Percentiles rank a stretch among this genome's conserved stretches.
Conservation (phyloP, 805 yeast genomes). For the Clavispora phyllophila region DNA sequence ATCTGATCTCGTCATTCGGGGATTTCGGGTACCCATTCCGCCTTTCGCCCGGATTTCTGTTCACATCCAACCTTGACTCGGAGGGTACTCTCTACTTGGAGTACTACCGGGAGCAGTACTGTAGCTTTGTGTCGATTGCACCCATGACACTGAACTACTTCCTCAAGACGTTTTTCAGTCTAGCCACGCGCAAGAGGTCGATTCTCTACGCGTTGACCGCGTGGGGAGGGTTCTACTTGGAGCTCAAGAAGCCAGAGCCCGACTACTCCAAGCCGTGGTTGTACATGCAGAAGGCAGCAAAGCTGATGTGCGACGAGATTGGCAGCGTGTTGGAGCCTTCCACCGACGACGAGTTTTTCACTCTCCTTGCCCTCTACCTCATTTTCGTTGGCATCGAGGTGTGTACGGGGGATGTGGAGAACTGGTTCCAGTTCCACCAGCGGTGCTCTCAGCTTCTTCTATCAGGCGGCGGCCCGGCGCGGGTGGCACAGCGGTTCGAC, state of each 20-base stretch:
- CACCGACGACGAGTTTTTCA: slow-evolving; percentile 11
- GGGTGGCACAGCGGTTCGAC: slow-evolving; percentile 8
- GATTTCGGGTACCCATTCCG: not conserved
- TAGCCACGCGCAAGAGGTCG: slow-evolving; percentile 13
- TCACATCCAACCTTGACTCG: slow-evolving; percentile 7
- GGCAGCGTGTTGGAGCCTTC: slow-evolving; percentile 11
- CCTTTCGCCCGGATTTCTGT: slow-evolving; percentile 1
- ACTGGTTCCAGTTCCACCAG: slow-evolving; percentile 16
- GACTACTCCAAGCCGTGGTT: slow-evolving; percentile 15
- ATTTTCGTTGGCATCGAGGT: slow-evolving; percentile 18
- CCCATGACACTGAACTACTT: slow-evolving; percentile 16
- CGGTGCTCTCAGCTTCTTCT: slow-evolving; percentile 12
- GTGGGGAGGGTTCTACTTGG: slow-evolving; percentile 19
- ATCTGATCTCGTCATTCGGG: not conserved
- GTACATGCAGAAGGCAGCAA: slow-evolving; percentile 18
- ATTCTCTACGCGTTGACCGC: slow-evolving; percentile 16
- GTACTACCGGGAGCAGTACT: slow-evolving; percentile 14
- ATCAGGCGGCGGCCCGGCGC: slow-evolving; percentile 13
- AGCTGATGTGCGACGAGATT: slow-evolving; percentile 13
- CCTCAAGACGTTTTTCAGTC: slow-evolving; percentile 15
- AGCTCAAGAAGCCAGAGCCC: slow-evolving; percentile 10
- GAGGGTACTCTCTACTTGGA: slow-evolving; percentile 16
- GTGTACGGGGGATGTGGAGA: slow-evolving; percentile 17
- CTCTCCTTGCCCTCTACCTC: slow-evolving; percentile 15
- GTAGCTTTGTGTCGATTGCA: slow-evolving; percentile 15